A percentile compares a stretch with the other conserved stretches of the same genome.
Conservation (phyloP, 2,329 filamentous ascomycete species). For the Zasmidium cellare region DNA sequence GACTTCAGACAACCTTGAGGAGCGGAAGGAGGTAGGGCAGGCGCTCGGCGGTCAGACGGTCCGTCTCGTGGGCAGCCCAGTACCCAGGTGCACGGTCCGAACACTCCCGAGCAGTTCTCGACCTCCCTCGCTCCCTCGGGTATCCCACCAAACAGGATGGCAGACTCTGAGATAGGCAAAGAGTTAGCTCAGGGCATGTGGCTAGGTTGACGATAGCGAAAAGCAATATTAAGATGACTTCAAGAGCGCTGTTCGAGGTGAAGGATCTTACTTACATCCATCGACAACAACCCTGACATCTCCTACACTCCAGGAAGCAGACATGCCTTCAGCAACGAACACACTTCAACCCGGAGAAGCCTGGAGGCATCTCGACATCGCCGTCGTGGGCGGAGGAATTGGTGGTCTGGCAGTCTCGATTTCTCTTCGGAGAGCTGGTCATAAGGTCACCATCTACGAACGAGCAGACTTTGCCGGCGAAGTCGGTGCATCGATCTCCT, state of each 20-base stretch:
- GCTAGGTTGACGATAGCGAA: constrained; percentile 9
- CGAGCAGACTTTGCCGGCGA: constrained; percentile 66
- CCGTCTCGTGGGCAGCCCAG: neutral
- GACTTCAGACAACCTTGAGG: too few species aligned
- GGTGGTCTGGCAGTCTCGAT: constrained; percentile 55
- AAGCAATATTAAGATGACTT: constrained; percentile 15
- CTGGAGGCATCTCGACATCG: constrained; percentile 32
- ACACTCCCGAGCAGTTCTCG: too few species aligned
- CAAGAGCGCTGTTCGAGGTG: constrained; percentile 1
- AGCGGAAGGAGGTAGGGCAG: too few species aligned
- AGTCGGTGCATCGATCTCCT: constrained; percentile 66
- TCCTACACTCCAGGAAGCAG: neutral
- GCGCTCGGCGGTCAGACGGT: neutral
- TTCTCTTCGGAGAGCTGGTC: constrained; percentile 54
- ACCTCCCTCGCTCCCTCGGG: neutral
- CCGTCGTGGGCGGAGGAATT: constrained; percentile 54
- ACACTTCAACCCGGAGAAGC: constrained; percentile 16
- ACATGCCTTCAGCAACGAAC: neutral
- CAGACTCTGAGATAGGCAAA: constrained; percentile 1
- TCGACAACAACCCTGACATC: neutral
- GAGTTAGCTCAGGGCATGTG: neutral
- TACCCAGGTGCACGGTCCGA: constrained; percentile 2
- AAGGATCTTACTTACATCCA: constrained; percentile 4
- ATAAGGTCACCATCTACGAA: constrained; percentile 62
- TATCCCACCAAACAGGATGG: neutral